Conservation (phyloP, 78 protist genomes). For the Dictyostelium brefeldianum region DNA sequence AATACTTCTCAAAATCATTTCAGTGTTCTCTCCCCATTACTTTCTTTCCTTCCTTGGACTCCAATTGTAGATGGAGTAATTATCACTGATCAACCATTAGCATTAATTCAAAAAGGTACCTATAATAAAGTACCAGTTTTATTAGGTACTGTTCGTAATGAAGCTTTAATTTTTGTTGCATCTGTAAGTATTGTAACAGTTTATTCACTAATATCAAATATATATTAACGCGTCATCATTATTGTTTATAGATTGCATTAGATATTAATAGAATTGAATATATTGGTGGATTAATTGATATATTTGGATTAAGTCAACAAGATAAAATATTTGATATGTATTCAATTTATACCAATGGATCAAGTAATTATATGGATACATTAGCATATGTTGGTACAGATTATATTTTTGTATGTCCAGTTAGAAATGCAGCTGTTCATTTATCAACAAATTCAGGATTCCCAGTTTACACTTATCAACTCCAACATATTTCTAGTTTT, state of each 20-base stretch:
- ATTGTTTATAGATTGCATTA: constrained; percentile 32
- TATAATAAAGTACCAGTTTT: constrained; percentile 73
- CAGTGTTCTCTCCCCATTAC: constrained; percentile 3
- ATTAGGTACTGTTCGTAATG: constrained; percentile 61
- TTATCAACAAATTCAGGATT: background rate
- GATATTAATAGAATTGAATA: constrained; percentile 29
- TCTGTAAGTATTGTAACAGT: constrained; percentile 11
- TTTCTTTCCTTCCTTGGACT: constrained; percentile 69
- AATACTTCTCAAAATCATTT: constrained; percentile 17
- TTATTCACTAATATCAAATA: no score
- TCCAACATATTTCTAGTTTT: constrained; percentile 68
- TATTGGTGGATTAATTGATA: constrained; percentile 41
- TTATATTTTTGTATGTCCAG: constrained; percentile 77
- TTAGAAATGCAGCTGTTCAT: constrained; percentile 47
- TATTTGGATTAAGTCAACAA: constrained; percentile 23
- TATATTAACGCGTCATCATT: no score
- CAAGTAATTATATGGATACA: constrained; percentile 13
- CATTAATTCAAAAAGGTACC: constrained; percentile 42
- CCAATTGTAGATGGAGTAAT: constrained; percentile 61
- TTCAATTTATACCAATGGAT: background rate
- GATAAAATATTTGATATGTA: background rate
- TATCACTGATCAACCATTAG: constrained; percentile 75
- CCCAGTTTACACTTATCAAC: constrained; percentile 41
- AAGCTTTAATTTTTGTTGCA: constrained; percentile 63
- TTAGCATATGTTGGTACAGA: constrained; percentile 52